A percentile compares a stretch with the other conserved stretches of the same genome.
Evolutionary conservation across 164 flowering plant species (phyloP).

Genomic region (Cinnamomum chago): DNA sequence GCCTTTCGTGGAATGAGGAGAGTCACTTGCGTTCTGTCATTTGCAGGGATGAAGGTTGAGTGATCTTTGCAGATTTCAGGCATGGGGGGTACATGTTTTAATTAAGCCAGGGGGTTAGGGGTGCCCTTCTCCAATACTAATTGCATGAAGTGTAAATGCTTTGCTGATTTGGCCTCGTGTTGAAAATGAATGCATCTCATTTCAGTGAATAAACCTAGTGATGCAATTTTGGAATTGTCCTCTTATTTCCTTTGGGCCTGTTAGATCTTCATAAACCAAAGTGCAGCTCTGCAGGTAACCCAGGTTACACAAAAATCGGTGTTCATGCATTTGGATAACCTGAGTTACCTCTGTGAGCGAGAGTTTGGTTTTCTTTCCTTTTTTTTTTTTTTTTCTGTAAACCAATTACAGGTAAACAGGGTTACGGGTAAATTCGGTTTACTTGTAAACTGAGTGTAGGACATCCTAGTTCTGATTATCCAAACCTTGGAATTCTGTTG

Average conservation of each 20-base stretch:
- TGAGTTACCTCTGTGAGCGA: too few species aligned
- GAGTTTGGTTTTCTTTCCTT: too few species aligned
- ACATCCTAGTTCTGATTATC: too few species aligned
- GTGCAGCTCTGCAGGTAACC: not conserved
- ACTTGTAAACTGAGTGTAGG: too few species aligned
- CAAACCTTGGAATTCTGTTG: too few species aligned
- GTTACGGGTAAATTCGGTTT: too few species aligned
- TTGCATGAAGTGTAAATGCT: not conserved
- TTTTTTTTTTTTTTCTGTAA: too few species aligned
- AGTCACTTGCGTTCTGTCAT: not conserved
- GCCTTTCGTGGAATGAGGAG: not conserved
- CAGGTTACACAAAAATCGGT: not conserved
- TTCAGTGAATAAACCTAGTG: not conserved
- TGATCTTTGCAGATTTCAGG: not conserved
- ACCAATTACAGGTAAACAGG: too few species aligned
- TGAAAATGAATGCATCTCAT: too few species aligned
- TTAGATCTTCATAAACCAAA: not conserved
- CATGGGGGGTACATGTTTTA: not conserved
- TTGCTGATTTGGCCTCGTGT: too few species aligned
- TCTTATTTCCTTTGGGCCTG: not conserved
- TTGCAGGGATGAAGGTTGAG: not conserved
- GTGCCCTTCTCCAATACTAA: not conserved
- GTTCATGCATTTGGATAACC: not conserved
- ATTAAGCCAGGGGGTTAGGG: not conserved
- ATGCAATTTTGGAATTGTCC: not conserved